Evolutionary conservation across 1,139 yeast species (phyloP).

Genomic region (Debaryomyces robertsiae): DNA sequence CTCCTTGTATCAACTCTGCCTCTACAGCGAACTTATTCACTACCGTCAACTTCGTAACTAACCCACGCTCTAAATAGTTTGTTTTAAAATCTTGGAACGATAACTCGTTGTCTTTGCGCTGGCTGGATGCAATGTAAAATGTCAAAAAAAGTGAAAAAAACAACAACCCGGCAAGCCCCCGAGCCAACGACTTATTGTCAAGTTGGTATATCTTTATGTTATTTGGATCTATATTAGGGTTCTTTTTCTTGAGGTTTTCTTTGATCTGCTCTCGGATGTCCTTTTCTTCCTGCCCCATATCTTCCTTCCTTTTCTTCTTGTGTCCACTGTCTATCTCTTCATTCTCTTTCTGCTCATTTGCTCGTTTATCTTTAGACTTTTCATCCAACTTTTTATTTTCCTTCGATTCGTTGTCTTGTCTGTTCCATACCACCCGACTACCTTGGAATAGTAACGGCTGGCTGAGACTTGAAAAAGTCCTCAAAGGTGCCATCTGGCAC

Average conservation of each 20-base stretch:
- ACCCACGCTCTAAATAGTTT: conserved; percentile 79
- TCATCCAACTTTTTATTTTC: conserved; percentile 2
- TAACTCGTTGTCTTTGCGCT: conserved; percentile 44
- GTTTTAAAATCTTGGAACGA: conserved; percentile 92
- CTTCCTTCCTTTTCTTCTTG: conserved; percentile 13
- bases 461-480: conserved; percentile 7
- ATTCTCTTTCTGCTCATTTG: conserved; percentile 10
- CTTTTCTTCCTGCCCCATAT: conserved; percentile 25
- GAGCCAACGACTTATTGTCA: conserved; percentile 26
- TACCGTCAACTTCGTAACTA: conserved; percentile 75
- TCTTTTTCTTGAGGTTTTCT: conserved; percentile 33
- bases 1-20: conserved; percentile 66
- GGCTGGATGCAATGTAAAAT: conserved; percentile 18
- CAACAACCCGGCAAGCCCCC: conserved; percentile 17
- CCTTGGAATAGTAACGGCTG: conserved; percentile 12
- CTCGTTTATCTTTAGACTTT: conserved; percentile 7
- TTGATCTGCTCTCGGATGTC: conserved; percentile 38
- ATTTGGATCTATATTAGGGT: conserved; percentile 32
- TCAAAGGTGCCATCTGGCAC: conserved; percentile 6
- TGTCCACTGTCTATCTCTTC: conserved; percentile 15
- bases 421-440: conserved; percentile 5
- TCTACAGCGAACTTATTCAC: conserved; percentile 79
- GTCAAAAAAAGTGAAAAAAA: conserved; percentile 14
- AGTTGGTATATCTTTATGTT: conserved; percentile 36
- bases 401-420: conserved; percentile 1